These are phyloP conservation scores for Annulohypoxylon bovei DNA, from an alignment of 495 filamentous ascomycete species.

Conservation along the genomic window DNA sequence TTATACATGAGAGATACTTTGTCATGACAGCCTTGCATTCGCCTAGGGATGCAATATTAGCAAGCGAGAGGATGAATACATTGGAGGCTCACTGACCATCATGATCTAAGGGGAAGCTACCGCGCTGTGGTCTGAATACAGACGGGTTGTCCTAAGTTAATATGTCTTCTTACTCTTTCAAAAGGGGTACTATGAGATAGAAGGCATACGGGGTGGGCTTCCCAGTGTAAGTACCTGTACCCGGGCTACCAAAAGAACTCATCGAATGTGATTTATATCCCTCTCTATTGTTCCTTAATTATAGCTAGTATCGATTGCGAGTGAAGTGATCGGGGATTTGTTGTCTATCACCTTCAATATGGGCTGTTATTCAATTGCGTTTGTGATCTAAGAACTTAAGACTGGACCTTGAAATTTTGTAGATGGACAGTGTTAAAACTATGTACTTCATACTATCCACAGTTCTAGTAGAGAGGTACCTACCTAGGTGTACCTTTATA, in stretches of 20 bases:
- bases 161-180: slow-evolving; percentile 3
- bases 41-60: slow-evolving; percentile 58
- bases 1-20: slow-evolving; percentile 85
- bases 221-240: slow-evolving; percentile 69
- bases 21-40: slow-evolving; percentile 93
- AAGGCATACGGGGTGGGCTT: slow-evolving; percentile 81
- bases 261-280: slow-evolving; percentile 39
- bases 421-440: slow-evolving; percentile 11
- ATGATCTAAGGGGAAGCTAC: slow-evolving; percentile 96
- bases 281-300: background rate
- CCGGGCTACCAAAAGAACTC: slow-evolving; percentile 81
- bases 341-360: background rate
- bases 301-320: background rate
- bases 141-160: slow-evolving; percentile 6
- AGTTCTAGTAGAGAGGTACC: background rate
- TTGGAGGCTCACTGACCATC: slow-evolving; percentile 68
- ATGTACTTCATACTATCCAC: slow-evolving; percentile 17
- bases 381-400: slow-evolving; percentile 1
- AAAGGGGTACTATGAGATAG: slow-evolving; percentile 14
- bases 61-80: slow-evolving; percentile 9
- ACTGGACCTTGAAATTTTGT: slow-evolving; percentile 20
- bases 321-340: background rate
- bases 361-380: slow-evolving; percentile 7
- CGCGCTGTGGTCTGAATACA: slow-evolving; percentile 80
- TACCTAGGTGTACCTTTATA: too few relatives aligned